phyloP scores from a whole-genome alignment of 257 asterid genomes.

The Scutellaria baicalensis region DNA sequence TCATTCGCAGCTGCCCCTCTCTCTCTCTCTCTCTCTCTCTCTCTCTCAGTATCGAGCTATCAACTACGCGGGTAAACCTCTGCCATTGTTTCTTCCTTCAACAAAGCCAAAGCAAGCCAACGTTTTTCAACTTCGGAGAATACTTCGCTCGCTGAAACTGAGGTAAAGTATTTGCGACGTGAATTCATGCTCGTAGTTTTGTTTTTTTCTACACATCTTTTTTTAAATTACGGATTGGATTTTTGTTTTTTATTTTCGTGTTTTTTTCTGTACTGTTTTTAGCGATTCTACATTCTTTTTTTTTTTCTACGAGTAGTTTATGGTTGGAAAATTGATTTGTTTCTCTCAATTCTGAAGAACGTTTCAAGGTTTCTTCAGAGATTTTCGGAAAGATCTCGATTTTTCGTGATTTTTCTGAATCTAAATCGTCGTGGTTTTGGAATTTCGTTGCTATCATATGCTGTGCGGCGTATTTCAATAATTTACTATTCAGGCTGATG shows the following conservation, averaged over 20 bases:
- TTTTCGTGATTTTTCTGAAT: neutral
- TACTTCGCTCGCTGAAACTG: neutral
- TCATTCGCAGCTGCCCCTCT: neutral
- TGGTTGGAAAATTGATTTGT: neutral
- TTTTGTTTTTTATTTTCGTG: neutral
- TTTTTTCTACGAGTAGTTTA: neutral
- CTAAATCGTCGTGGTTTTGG: neutral
- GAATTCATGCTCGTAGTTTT: neutral
- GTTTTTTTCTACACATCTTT: neutral
- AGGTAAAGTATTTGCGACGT: slow-evolving; percentile 14
- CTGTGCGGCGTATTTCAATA: neutral
- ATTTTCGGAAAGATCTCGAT: neutral
- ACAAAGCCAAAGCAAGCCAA: neutral
- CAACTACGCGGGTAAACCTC: neutral
- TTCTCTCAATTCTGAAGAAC: neutral
- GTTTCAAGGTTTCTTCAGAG: neutral
- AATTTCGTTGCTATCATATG: neutral
- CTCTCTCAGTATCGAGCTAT: neutral
- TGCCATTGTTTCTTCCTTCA: neutral
- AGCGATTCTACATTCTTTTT: neutral
- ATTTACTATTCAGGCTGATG: neutral
- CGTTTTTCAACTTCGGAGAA: neutral
- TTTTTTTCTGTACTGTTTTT: neutral
- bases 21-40: neutral
- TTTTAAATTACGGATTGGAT: neutral